These are phyloP conservation scores for Rosa persica DNA, from an alignment of 306 rosid species.

Conservation along the genomic window DNA sequence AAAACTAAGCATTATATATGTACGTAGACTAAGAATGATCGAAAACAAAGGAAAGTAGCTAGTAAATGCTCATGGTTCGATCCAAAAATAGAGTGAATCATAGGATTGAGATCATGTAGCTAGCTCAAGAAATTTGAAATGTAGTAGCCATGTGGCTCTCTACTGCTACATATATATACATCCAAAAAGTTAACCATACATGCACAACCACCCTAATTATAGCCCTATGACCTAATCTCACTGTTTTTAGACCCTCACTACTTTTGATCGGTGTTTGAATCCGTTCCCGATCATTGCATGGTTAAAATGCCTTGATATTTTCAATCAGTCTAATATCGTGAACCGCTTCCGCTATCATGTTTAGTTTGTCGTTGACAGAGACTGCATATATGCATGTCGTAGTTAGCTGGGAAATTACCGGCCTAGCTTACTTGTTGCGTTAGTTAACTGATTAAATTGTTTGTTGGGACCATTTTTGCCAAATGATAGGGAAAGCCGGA, in stretches of 20 bases:
- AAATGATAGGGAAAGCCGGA: neutral
- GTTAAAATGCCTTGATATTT: too few species aligned
- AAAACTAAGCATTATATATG: neutral
- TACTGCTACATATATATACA: neutral
- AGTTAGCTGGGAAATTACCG: neutral
- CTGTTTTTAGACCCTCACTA: neutral
- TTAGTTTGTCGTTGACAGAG: neutral
- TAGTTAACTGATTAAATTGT: neutral
- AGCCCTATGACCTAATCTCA: neutral
- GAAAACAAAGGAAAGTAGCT: neutral
- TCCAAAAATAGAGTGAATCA: neutral
- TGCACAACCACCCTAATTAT: neutral
- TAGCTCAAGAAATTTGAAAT: neutral
- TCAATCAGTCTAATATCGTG: too few species aligned
- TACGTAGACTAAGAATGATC: neutral
- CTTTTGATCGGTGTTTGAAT: too few species aligned
- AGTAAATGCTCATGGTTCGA: neutral
- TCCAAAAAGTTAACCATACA: neutral
- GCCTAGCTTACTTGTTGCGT: neutral
- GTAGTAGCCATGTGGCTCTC: neutral
- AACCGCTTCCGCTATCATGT: too few species aligned
- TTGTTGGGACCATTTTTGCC: constrained; percentile 15
- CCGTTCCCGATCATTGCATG: too few species aligned
- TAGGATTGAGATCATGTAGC: neutral
- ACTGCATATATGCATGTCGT: too few species aligned